Conservation (phyloP, 495 filamentous ascomycete genomes). For the Umbilicaria muhlenbergii region DNA sequence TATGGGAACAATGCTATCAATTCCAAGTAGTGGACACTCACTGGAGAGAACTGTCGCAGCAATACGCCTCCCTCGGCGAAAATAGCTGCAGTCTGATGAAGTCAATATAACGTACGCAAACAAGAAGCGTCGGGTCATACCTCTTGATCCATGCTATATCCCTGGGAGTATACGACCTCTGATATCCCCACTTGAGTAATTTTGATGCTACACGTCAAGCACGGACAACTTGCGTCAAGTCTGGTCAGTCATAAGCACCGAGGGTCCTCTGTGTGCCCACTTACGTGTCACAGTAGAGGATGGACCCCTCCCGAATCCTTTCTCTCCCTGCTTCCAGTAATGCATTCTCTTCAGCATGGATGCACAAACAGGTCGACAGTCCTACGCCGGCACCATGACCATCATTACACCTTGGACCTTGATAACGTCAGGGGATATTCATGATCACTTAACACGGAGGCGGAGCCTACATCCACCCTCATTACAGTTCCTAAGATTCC, state of each 20-base stretch:
- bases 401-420: slow-evolving; percentile 64
- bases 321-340: slow-evolving; percentile 87
- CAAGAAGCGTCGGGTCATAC: slow-evolving; percentile 17
- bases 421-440: background rate
- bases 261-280: slow-evolving; percentile 4
- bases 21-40: slow-evolving; percentile 24
- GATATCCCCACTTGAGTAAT: slow-evolving; percentile 89
- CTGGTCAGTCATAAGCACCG: background rate
- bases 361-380: slow-evolving; percentile 75
- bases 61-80: slow-evolving; percentile 60
- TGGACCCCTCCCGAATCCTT: slow-evolving; percentile 60
- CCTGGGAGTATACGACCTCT: slow-evolving; percentile 86
- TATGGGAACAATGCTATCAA: background rate
- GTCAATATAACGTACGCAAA: background rate
- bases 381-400: slow-evolving; percentile 52
- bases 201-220: slow-evolving; percentile 96
- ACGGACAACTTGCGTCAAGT: slow-evolving; percentile 49
- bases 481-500: slow-evolving; percentile 74
- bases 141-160: slow-evolving; percentile 80
- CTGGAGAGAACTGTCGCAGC: slow-evolving; percentile 68
- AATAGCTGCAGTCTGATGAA: slow-evolving; percentile 48
- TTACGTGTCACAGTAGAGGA: slow-evolving; percentile 84
- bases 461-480: slow-evolving; percentile 66
- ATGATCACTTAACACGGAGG: background rate
- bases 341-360: slow-evolving; percentile 96